Conservation (phyloP, 139 green algal genomes). For the Auxenochlorella pyrenoidosa region DNA sequence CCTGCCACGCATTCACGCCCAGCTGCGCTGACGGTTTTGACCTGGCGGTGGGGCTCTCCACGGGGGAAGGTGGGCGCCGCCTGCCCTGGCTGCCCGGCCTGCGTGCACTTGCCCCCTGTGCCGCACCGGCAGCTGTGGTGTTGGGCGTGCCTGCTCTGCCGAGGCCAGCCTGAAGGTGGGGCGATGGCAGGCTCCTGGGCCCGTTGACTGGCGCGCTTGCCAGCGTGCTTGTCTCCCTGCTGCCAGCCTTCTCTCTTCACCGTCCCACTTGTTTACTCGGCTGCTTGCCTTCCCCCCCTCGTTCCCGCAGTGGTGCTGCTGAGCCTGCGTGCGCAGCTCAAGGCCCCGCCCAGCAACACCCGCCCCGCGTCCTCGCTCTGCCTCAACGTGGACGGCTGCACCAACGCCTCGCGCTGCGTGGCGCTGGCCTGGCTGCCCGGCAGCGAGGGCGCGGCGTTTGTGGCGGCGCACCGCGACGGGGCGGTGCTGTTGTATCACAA, state of each 20-base stretch:
- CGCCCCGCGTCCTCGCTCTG: constrained; percentile 48
- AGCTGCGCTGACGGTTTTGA: constrained; percentile 65
- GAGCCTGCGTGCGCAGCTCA: constrained; percentile 68
- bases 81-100: too few species aligned
- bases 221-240: too few species aligned
- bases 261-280: too few species aligned
- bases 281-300: background rate
- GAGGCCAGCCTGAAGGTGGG: background rate
- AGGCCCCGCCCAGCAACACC: constrained; percentile 18
- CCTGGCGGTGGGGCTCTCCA: constrained; percentile 72
- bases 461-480: constrained; percentile 66
- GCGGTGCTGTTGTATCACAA: constrained; percentile 49
- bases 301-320: constrained; percentile 68
- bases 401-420: constrained; percentile 47
- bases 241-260: too few species aligned
- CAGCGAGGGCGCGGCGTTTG: constrained; percentile 56
- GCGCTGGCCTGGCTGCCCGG: constrained; percentile 69
- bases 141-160: background rate
- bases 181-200: too few species aligned
- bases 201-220: too few species aligned
- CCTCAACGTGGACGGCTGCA: constrained; percentile 55
- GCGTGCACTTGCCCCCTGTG: background rate
- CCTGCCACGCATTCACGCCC: constrained; percentile 61
- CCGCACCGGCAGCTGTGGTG: background rate
- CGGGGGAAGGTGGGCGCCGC: constrained; percentile 64